These are phyloP conservation scores for Tetrahymena borealis DNA, from an alignment of 73 alveolate species.

Conservation along the genomic window DNA sequence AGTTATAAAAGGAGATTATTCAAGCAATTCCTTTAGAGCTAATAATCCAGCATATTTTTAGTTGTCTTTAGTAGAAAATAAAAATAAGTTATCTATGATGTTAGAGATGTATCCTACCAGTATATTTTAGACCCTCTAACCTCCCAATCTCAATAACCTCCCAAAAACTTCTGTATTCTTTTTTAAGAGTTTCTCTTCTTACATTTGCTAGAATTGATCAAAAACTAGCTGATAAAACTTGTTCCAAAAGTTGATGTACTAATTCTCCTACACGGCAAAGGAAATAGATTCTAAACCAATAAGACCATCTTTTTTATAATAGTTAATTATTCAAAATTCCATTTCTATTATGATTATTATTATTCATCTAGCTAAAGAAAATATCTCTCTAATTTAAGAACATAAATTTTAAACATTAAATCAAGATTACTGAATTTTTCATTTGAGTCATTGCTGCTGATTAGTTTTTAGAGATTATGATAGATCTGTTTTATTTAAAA, in stretches of 20 bases:
- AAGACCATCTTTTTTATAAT: background rate
- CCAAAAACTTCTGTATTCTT: slow-evolving; percentile 46
- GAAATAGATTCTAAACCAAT: background rate
- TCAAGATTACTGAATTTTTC: background rate
- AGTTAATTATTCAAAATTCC: background rate
- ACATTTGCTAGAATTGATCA: background rate
- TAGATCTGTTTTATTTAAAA: background rate
- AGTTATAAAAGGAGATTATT: background rate
- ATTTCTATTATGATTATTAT: background rate
- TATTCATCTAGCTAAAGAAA: background rate
- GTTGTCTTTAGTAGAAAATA: background rate
- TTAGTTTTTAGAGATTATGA: background rate
- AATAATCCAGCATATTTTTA: background rate
- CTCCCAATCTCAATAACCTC: slow-evolving; percentile 38
- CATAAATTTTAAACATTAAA: too few relatives aligned
- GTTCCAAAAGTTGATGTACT: background rate
- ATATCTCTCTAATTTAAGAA: background rate
- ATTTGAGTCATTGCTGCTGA: background rate
- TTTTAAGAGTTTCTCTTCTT: slow-evolving; percentile 28
- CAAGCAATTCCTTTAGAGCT: background rate
- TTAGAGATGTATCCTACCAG: background rate
- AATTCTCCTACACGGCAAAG: background rate
- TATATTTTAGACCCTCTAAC: background rate
- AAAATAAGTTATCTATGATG: background rate
- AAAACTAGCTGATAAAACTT: background rate